Conservation (phyloP, 257 asterid species). For the Solanum sparsipilum region DNA sequence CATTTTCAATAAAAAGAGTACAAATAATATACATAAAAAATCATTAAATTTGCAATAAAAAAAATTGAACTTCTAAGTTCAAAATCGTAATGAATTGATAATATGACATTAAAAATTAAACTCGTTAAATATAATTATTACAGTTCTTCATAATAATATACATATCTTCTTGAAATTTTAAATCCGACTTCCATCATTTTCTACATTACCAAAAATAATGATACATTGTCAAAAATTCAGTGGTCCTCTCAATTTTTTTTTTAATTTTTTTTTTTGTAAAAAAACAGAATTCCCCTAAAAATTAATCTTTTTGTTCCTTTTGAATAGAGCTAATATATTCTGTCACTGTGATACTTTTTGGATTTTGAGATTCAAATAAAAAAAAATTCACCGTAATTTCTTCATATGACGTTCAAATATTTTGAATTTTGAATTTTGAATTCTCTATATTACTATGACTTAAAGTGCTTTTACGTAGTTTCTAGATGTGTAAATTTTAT, state of each 20-base stretch:
- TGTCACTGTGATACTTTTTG: rapidly evolving
- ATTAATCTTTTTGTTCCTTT: background rate
- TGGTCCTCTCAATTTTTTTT: background rate
- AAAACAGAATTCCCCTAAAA: background rate
- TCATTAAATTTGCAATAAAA: background rate
- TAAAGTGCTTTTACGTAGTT: no score
- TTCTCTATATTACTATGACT: no score
- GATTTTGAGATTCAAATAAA: no score
- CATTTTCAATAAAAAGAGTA: no score
- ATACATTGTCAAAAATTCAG: background rate
- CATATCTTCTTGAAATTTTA: background rate
- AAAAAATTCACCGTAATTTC: no score
- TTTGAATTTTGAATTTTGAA: no score
- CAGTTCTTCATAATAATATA: background rate
- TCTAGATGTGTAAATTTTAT: background rate
- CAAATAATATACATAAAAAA: background rate
- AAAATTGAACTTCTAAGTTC: background rate
- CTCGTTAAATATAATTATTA: background rate
- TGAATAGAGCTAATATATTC: background rate
- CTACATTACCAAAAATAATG: background rate
- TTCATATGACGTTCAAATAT: no score
- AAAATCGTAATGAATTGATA: background rate
- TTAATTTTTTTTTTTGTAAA: no score
- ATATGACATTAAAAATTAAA: background rate
- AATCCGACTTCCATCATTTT: background rate